A percentile compares a stretch with the other conserved stretches of the same genome.
Evolutionary conservation across 495 filamentous ascomycete genomes (phyloP).

Genomic region (Daldinia grandis): DNA sequence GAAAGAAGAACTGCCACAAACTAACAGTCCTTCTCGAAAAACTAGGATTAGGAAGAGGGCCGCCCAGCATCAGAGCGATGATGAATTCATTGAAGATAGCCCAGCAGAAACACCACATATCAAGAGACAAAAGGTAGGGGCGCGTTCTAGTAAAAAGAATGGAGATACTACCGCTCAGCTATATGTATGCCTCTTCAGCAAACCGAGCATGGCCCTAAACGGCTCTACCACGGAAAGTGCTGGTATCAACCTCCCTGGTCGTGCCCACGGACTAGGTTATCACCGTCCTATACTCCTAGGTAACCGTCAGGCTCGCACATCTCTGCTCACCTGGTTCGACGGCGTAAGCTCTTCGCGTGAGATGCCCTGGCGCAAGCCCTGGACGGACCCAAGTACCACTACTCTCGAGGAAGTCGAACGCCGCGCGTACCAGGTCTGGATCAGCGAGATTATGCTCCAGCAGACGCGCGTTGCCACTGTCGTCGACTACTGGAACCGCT

Average conservation of each 20-base stretch:
- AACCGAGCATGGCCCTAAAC: background rate
- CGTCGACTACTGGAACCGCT: conserved; percentile 55
- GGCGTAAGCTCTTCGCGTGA: conserved; percentile 43
- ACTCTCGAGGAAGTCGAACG: conserved; percentile 35
- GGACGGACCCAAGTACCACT: conserved; percentile 40
- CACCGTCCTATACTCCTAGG: conserved; percentile 55
- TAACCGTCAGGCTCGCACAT: conserved; percentile 27
- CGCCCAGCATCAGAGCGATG: background rate
- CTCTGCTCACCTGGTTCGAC: conserved; percentile 55
- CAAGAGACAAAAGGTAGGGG: conserved; percentile 30
- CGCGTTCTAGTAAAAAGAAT: conserved; percentile 6
- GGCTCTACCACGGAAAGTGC: background rate
- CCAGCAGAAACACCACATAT: background rate
- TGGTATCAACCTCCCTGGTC: conserved; percentile 9
- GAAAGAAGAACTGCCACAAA: background rate
- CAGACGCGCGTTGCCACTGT: conserved; percentile 59
- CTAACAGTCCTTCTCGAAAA: background rate
- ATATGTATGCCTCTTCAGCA: conserved; percentile 19
- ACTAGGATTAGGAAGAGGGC: conserved; percentile 21
- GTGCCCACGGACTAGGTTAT: conserved; percentile 43
- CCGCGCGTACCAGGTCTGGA: conserved; percentile 61
- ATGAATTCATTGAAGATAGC: conserved; percentile 11
- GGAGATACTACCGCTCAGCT: conserved; percentile 15
- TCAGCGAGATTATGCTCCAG: conserved; percentile 62
- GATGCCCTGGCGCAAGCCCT: conserved; percentile 61